Conservation (phyloP, 345 rosid genomes). For the Heritiera fomes region DNA sequence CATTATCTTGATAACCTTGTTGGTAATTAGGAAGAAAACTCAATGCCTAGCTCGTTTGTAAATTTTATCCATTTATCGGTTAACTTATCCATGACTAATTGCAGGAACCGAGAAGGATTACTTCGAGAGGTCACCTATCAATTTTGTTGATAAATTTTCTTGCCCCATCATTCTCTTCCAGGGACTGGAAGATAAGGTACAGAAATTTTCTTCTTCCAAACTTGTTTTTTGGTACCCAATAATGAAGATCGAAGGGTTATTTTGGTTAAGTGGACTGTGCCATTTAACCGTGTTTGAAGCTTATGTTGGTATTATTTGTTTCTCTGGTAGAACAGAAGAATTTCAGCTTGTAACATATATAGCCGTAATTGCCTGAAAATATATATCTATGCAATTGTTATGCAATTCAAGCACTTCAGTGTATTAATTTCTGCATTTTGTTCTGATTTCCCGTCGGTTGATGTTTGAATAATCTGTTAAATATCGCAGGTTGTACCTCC, state of each 20-base stretch:
- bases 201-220: constrained; percentile 6
- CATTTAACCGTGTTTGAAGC: not conserved
- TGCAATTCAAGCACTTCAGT: not conserved
- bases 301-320: not conserved
- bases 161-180: constrained; percentile 95
- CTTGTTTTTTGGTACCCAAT: not conserved
- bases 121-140: constrained; percentile 84
- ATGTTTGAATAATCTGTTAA: not conserved
- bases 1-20: constrained; percentile 83
- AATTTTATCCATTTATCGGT: constrained; percentile 12
- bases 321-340: not conserved
- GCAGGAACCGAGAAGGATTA: constrained; percentile 72
- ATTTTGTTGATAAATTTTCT: constrained; percentile 79
- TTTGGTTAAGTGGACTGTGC: not conserved
- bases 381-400: not conserved
- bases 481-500: constrained; percentile 78
- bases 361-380: not conserved
- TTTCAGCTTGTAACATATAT: not conserved
- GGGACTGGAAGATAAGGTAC: constrained; percentile 94
- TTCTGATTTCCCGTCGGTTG: not conserved
- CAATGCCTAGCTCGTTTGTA: constrained; percentile 2
- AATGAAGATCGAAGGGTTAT: not conserved
- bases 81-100: constrained; percentile 24
- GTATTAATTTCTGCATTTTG: not conserved
- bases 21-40: constrained; percentile 51